phyloP scores from a whole-genome alignment of 179 eudicot species.

The Amaranthus tricolor region DNA sequence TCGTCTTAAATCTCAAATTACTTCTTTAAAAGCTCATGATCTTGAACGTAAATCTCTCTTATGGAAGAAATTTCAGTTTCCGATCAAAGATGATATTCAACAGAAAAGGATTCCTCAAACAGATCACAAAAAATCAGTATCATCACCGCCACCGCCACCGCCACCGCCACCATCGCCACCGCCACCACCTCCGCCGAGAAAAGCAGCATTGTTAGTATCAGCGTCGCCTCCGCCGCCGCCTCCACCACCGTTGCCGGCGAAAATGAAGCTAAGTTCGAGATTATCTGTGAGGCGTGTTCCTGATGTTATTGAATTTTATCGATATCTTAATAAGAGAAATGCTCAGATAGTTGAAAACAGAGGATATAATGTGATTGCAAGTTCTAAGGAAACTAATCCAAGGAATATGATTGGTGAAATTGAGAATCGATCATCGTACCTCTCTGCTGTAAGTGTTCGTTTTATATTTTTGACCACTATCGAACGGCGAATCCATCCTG shows the following conservation, averaged over 20 bases:
- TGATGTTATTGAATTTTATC: slow-evolving; percentile 76
- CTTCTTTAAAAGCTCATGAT: slow-evolving; percentile 59
- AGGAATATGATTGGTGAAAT: slow-evolving; percentile 93
- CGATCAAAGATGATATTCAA: slow-evolving; percentile 20
- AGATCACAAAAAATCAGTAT: background rate
- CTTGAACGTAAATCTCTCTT: slow-evolving; percentile 50
- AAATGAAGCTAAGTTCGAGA: slow-evolving; percentile 27
- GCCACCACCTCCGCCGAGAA: slow-evolving; percentile 9
- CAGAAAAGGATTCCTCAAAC: background rate
- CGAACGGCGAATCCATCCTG: no score
- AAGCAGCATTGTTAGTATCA: background rate
- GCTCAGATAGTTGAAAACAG: slow-evolving; percentile 37
- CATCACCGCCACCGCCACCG: background rate
- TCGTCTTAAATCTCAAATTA: slow-evolving; percentile 49
- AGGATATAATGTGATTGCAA: slow-evolving; percentile 26
- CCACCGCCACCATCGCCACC: background rate
- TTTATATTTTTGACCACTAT: no score
- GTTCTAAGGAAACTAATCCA: slow-evolving; percentile 30
- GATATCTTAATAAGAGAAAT: slow-evolving; percentile 62
- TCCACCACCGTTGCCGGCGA: slow-evolving; percentile 51
- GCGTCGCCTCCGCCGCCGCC: slow-evolving; percentile 31
- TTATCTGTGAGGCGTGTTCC: slow-evolving; percentile 58
- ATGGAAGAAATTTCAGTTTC: slow-evolving; percentile 69
- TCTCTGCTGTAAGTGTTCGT: slow-evolving; percentile 60
- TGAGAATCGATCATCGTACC: slow-evolving; percentile 74